A percentile compares a stretch with the other conserved stretches of the same genome.
Conservation (phyloP, 345 rosid species). For the Brassica cretica region DNA sequence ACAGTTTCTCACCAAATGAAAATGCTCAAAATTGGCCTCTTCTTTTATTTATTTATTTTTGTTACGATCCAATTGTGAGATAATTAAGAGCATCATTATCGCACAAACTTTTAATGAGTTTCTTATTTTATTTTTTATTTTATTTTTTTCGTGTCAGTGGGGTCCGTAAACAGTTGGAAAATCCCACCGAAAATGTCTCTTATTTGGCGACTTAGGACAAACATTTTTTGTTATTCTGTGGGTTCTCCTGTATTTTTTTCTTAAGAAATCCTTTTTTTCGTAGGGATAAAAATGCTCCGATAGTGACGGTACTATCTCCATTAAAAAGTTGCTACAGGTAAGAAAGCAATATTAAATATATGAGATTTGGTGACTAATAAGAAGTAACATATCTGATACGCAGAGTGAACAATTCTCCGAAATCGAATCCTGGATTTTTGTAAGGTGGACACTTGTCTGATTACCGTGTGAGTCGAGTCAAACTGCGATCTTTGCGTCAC, state of each 20-base stretch:
- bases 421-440: constrained; percentile 22
- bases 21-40: neutral
- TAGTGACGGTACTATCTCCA: neutral
- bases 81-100: neutral
- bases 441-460: constrained; percentile 21
- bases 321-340: neutral
- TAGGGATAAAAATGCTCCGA: too few relatives aligned
- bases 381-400: constrained; percentile 26
- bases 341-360: constrained; percentile 11
- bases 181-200: too few relatives aligned
- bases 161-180: too few relatives aligned
- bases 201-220: too few relatives aligned
- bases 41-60: neutral
- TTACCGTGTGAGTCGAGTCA: constrained; percentile 18
- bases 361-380: constrained; percentile 22
- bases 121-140: too few relatives aligned
- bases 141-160: too few relatives aligned
- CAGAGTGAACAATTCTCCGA: constrained; percentile 24
- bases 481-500: constrained; percentile 1
- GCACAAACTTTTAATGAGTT: too few relatives aligned
- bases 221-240: too few relatives aligned
- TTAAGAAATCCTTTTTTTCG: too few relatives aligned
- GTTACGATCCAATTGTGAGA: neutral
- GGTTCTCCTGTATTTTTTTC: too few relatives aligned
- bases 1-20: too few relatives aligned